Conservation (phyloP, 192 early-diverging fungal genomes). For the Ambispora gerdemannii region DNA sequence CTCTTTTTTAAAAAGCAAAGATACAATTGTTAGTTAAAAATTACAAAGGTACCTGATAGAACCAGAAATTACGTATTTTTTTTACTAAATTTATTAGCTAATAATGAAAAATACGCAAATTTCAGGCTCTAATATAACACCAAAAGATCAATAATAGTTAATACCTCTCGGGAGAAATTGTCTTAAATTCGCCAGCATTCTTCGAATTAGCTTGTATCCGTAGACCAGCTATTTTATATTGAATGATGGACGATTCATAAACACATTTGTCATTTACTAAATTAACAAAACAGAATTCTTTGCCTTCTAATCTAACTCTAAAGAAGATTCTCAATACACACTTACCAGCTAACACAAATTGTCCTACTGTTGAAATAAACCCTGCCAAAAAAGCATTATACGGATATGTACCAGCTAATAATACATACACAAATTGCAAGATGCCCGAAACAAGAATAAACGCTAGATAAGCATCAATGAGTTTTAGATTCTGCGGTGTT, state of each 20-base stretch:
- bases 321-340: not conserved
- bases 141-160: too few relatives aligned
- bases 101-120: not conserved
- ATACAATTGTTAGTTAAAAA: not conserved
- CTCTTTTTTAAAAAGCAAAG: constrained; percentile 47
- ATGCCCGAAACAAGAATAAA: constrained; percentile 89
- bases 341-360: constrained; percentile 86
- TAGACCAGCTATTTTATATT: constrained; percentile 65
- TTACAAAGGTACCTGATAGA: not conserved
- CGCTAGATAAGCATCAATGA: constrained; percentile 92
- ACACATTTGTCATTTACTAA: not conserved
- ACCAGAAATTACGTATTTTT: not conserved
- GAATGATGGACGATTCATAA: not conserved
- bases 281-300: not conserved
- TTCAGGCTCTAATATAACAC: not conserved
- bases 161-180: constrained; percentile 78
- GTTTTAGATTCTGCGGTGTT: constrained; percentile 78
- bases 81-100: not conserved
- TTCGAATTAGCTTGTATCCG: constrained; percentile 88
- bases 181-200: constrained; percentile 67
- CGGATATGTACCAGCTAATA: constrained; percentile 87
- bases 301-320: not conserved
- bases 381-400: constrained; percentile 97
- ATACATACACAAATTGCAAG: constrained; percentile 85
- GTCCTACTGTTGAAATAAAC: constrained; percentile 87